Percentiles rank a stretch among this genome's conserved stretches.
These are phyloP conservation scores for Brachypodium distachyon DNA, from an alignment of 202 grass and related monocot genomes.

Conservation along the genomic window DNA sequence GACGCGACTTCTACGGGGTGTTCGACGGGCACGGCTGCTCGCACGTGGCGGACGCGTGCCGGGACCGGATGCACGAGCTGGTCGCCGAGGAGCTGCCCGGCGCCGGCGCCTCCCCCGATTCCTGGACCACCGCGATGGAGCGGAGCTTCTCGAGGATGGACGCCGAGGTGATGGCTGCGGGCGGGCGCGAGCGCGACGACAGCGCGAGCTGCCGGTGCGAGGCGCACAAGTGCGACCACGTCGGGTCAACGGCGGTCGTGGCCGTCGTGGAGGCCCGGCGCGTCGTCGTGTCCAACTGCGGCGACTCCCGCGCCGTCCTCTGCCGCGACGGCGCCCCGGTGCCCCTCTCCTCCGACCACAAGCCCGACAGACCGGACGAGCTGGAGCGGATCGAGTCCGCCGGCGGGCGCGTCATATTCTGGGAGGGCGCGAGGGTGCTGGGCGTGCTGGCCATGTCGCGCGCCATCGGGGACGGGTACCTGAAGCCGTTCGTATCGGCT, in stretches of 20 bases:
- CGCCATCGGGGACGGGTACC: constrained; percentile 54
- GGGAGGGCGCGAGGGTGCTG: constrained; percentile 59
- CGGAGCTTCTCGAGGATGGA: constrained; percentile 54
- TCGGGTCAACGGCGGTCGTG: constrained; percentile 55
- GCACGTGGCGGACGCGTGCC: constrained; percentile 59
- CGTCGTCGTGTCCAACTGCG: constrained; percentile 45
- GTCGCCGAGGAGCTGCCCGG: constrained; percentile 24
- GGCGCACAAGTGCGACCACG: constrained; percentile 49
- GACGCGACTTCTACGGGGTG: constrained; percentile 53
- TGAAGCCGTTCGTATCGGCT: constrained; percentile 43
- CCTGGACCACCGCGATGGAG: constrained; percentile 18
- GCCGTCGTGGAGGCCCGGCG: constrained; percentile 20
- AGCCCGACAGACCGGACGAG: constrained; percentile 71
- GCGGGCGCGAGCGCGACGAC: not conserved
- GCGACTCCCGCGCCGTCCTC: constrained; percentile 58
- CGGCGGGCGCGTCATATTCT: constrained; percentile 62
- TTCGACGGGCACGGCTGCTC: constrained; percentile 75
- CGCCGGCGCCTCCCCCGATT: not conserved
- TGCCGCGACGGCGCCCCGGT: constrained; percentile 28
- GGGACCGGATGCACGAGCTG: constrained; percentile 55
- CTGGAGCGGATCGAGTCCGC: constrained; percentile 40
- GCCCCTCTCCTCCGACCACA: constrained; percentile 44
- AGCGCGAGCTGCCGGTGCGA: constrained; percentile 37
- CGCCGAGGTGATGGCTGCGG: not conserved
- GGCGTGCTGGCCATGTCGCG: constrained; percentile 66